Evolutionary conservation across 2,329 filamentous ascomycete species (phyloP), one percentile per base, ranked within the genome.

Genomic region (Pestalotiopsis sp.): DNA sequence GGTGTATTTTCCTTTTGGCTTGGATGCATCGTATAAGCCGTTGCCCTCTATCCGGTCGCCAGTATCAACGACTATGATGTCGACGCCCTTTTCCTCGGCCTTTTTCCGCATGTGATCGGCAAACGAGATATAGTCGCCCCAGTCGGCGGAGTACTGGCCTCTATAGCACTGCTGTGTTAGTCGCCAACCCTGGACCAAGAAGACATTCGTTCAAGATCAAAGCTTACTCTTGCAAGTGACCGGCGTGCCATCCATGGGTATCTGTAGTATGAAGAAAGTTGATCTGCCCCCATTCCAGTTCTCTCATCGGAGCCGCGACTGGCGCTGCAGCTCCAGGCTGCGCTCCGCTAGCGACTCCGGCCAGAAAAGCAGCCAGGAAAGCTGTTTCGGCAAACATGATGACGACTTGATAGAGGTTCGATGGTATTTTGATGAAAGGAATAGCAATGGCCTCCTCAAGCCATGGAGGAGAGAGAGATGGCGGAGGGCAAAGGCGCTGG

Each of bases 221-320:
- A 27, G 76, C 87, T 76, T 83, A 94, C 91, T 99, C 96, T 83
- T 95, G 91, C 4, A 98, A 82, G 84, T 99, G 96, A 1, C 96
- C 96, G 11, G 90, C 94, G 77, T 97, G 91, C 96, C 96, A 99
- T 75, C 96, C 95, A 82, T 98, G 96, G 4, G 93, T 96, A 79
- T 98, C 93, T 56, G 96, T 98, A 0, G 96, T 98, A 77, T 97
- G 95, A n/a, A 99, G 82, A 80, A 97, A 97, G 85, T 98, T 98
- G 76, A 98, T 87, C 79, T 97, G 92, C n/a, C 93, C 95, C 93
- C 95, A 98, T 75, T 90, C 88, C 66, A 99, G 86, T 73, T 94
- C 88, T 75, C 95, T 91, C 81, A 98, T 88, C 60, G 94, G 95
- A 67, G 92, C 94, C 68, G 90, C 87, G 69, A 95, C 87, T 7